Conservation (phyloP, 2,329 filamentous ascomycete species). For the Sclerotinia trifoliorum region DNA sequence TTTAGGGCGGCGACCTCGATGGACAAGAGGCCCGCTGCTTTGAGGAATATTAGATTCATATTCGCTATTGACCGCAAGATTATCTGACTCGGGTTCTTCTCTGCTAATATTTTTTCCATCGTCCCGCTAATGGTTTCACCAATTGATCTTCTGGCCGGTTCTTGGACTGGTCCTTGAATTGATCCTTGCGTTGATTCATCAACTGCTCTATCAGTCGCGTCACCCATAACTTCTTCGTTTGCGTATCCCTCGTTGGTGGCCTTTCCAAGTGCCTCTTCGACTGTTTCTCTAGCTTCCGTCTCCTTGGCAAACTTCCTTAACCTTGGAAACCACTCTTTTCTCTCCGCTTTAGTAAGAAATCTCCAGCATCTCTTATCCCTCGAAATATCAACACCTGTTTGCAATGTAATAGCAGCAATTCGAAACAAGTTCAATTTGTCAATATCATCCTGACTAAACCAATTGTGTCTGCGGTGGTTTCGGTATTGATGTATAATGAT, state of each 20-base stretch:
- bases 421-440: neutral
- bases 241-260: neutral
- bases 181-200: too few relatives aligned
- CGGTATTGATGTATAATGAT: slow-evolving; percentile 2
- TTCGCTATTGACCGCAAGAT: too few relatives aligned
- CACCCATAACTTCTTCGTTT: neutral
- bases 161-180: too few relatives aligned
- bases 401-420: neutral
- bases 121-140: too few relatives aligned
- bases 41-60: neutral
- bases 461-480: neutral
- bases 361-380: neutral
- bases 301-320: neutral
- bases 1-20: neutral
- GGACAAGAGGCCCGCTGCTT: neutral
- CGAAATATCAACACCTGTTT: neutral
- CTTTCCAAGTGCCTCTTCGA: too few relatives aligned
- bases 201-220: neutral
- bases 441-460: neutral
- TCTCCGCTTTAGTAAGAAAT: neutral
- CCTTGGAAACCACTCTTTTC: neutral
- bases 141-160: too few relatives aligned
- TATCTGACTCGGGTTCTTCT: neutral
- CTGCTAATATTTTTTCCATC: neutral
- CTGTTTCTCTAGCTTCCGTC: neutral